phyloP scores from a whole-genome alignment of 73 alveolate species.

The Paramecium bursaria region DNA sequence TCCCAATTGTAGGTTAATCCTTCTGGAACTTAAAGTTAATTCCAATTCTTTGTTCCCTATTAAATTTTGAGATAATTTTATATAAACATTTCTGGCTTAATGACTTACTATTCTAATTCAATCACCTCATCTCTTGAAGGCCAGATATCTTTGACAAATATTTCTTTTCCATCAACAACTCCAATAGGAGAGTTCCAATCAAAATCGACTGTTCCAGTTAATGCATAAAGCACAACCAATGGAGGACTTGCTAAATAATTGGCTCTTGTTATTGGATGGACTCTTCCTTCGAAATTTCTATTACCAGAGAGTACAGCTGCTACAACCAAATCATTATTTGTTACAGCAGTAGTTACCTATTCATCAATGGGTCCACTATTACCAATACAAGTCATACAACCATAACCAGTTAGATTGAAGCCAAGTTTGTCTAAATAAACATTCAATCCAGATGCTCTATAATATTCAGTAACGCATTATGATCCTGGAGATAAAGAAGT shows the following conservation, averaged over 20 bases:
- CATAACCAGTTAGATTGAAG: conserved; percentile 90
- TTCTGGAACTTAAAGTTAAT: conserved; percentile 74
- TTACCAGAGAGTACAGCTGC: conserved; percentile 92
- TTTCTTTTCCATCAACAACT: conserved; percentile 78
- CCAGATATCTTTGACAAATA: conserved; percentile 86
- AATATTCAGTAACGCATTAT: conserved; percentile 80
- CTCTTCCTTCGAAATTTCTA: conserved; percentile 95
- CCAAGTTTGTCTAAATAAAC: conserved; percentile 81
- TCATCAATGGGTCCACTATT: conserved; percentile 91
- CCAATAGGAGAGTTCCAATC: conserved; percentile 81
- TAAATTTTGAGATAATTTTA: conserved; percentile 68
- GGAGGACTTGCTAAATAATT: conserved; percentile 95
- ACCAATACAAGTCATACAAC: conserved; percentile 96
- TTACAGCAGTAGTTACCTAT: conserved; percentile 75
- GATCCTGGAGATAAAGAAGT: conserved; percentile 93
- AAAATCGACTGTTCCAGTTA: conserved; percentile 84
- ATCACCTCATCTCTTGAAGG: conserved; percentile 80
- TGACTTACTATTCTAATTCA: conserved; percentile 66
- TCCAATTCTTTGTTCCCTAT: conserved; percentile 80
- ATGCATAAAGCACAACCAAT: conserved; percentile 92
- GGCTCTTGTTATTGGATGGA: conserved; percentile 93
- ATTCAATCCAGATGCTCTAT: conserved; percentile 84
- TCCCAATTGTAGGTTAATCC: conserved; percentile 78
- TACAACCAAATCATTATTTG: conserved; percentile 83
- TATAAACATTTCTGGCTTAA: conserved; percentile 79